Conservation (phyloP, 106 monocot species). For the Acorus gramineus region DNA sequence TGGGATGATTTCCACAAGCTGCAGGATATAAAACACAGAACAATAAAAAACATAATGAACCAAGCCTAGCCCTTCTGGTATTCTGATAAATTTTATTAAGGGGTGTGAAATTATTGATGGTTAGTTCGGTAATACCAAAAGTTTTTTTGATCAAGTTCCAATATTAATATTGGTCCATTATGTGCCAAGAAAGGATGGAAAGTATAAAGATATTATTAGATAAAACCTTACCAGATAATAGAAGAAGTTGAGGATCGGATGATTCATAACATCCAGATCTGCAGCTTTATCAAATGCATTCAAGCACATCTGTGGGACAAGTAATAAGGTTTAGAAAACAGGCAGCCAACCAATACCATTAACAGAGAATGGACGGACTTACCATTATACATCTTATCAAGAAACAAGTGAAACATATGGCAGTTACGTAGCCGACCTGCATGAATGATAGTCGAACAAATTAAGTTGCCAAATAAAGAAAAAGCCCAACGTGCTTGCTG, state of each 20-base stretch:
- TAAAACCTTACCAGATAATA: slow-evolving; percentile 58
- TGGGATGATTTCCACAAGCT: slow-evolving; percentile 24
- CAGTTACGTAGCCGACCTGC: slow-evolving; percentile 91
- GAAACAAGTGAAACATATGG: slow-evolving; percentile 88
- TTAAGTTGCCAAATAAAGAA: too few relatives aligned
- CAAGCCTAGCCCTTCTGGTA: too few relatives aligned
- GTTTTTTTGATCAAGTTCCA: too few relatives aligned
- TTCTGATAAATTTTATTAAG: too few relatives aligned
- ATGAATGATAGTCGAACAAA: neutral
- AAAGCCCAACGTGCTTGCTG: too few relatives aligned
- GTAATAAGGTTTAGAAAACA: neutral
- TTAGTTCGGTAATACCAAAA: too few relatives aligned
- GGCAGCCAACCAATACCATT: too few relatives aligned
- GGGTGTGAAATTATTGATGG: too few relatives aligned
- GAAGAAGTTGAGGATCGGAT: slow-evolving; percentile 79
- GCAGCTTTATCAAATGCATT: slow-evolving; percentile 75
- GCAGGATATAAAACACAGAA: neutral
- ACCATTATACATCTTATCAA: slow-evolving; percentile 83
- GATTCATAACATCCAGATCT: slow-evolving; percentile 70
- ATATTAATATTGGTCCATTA: too few relatives aligned
- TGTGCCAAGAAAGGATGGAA: too few relatives aligned
- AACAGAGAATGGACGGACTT: slow-evolving; percentile 3
- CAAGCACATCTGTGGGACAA: slow-evolving; percentile 56
- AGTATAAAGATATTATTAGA: too few relatives aligned
- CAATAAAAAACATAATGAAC: neutral